These are phyloP conservation scores for Blastocystis sp. DNA, from an alignment of 352 stramenopile genomes.

Conservation along the genomic window DNA sequence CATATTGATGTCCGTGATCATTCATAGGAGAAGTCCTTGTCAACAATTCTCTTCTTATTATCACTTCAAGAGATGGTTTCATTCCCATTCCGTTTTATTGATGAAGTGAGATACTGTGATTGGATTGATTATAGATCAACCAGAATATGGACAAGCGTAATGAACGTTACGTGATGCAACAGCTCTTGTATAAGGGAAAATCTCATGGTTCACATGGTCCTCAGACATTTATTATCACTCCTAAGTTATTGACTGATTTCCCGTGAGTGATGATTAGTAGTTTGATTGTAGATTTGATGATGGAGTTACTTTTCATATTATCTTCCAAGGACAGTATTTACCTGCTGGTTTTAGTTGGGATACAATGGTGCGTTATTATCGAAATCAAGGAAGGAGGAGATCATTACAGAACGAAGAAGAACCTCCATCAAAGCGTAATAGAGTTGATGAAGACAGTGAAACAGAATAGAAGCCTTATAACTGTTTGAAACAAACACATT, in stretches of 20 bases:
- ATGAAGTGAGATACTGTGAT: constrained; percentile 65
- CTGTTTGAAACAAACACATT: background rate
- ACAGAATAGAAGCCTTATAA: background rate
- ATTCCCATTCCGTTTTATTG: constrained; percentile 78
- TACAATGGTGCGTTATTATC: background rate
- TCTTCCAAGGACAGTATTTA: constrained; percentile 73
- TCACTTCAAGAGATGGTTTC: constrained; percentile 75
- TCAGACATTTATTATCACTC: constrained; percentile 83
- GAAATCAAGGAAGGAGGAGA: background rate
- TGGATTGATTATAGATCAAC: constrained; percentile 73
- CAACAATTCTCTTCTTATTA: constrained; percentile 83
- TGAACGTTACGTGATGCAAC: constrained; percentile 76
- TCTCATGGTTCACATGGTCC: background rate
- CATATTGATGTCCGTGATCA: background rate
- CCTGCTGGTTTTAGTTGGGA: constrained; percentile 8
- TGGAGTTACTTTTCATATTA: constrained; percentile 74
- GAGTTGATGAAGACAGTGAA: background rate
- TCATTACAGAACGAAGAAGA: background rate
- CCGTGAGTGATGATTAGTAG: constrained; percentile 71
- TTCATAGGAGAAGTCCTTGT: constrained; percentile 72
- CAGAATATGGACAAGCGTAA: constrained; percentile 81
- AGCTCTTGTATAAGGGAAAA: constrained; percentile 71
- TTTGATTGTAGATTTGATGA: constrained; percentile 68
- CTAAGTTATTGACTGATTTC: constrained; percentile 74
- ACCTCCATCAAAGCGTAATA: background rate